Evolutionary conservation across 805 yeast genomes (phyloP).

Genomic region (Metschnikowia orientalis): DNA sequence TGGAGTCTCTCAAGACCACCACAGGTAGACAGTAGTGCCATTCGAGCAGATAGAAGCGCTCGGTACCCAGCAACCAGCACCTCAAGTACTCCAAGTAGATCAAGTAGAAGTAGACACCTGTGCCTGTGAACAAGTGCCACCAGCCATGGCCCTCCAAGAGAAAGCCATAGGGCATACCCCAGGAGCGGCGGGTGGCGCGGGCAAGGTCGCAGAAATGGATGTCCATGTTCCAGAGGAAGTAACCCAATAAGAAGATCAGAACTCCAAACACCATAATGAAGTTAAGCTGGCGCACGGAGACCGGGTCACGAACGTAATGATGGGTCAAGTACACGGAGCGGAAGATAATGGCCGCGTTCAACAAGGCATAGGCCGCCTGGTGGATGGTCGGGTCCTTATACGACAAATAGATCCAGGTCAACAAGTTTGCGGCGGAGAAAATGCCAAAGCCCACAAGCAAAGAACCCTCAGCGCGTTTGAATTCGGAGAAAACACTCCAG

Average conservation of each 20-base stretch:
- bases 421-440: conserved; percentile 48
- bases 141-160: conserved; percentile 91
- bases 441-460: conserved; percentile 45
- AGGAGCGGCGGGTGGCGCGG: conserved; percentile 51
- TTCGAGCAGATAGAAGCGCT: conserved; percentile 50
- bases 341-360: conserved; percentile 69
- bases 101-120: conserved; percentile 83
- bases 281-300: conserved; percentile 47
- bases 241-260: conserved; percentile 64
- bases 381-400: conserved; percentile 83
- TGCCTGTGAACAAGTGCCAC: conserved; percentile 91
- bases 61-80: conserved; percentile 56
- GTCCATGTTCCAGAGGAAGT: conserved; percentile 84
- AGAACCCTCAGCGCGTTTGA: conserved; percentile 37
- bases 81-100: conserved; percentile 74
- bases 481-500: conserved; percentile 74
- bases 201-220: conserved; percentile 68
- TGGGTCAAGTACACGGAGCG: conserved; percentile 52
- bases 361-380: conserved; percentile 75
- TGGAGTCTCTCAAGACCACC: conserved; percentile 12
- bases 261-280: conserved; percentile 58
- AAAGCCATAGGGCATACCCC: conserved; percentile 83
- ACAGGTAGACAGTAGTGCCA: conserved; percentile 45
- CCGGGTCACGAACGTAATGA: conserved; percentile 47
- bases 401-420: conserved; percentile 70